Evolutionary conservation across 495 filamentous ascomycete genomes (phyloP).

Genomic region (Aspergillus taichungensis): DNA sequence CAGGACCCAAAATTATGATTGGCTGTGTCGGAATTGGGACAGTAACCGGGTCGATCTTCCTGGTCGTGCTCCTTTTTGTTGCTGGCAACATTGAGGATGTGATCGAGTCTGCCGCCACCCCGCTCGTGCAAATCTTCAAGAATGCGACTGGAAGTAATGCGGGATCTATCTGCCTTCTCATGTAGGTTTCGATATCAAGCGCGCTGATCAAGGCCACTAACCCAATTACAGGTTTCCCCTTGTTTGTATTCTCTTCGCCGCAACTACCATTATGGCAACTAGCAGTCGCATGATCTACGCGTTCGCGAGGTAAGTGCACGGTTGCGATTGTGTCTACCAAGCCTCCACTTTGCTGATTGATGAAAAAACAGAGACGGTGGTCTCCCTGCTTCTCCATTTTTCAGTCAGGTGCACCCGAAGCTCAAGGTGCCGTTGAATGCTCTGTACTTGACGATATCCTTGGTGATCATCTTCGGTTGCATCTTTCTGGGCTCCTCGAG

Average conservation of each 20-base stretch:
- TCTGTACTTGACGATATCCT: conserved; percentile 52
- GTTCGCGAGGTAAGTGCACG: conserved; percentile 43
- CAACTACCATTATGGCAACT: conserved; percentile 66
- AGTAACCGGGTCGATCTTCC: conserved; percentile 59
- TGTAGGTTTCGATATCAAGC: conserved; percentile 29
- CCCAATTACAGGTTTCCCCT: conserved; percentile 50
- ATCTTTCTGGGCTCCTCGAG: conserved; percentile 69
- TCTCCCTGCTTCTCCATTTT: conserved; percentile 55
- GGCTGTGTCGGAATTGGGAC: conserved; percentile 60
- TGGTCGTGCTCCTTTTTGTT: conserved; percentile 57
- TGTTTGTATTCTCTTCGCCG: conserved; percentile 62
- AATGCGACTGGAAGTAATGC: conserved; percentile 57
- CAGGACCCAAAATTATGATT: conserved; percentile 67
- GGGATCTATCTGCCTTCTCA: conserved; percentile 58
- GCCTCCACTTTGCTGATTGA: background rate
- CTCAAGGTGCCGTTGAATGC: conserved; percentile 63
- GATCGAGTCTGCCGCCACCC: conserved; percentile 52
- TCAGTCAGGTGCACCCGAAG: conserved; percentile 53
- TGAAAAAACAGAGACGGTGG: conserved; percentile 49
- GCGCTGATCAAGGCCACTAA: conserved; percentile 4
- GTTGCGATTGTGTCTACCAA: background rate
- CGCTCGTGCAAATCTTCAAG: conserved; percentile 61
- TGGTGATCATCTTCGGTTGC: conserved; percentile 60
- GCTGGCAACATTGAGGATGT: conserved; percentile 49
- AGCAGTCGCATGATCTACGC: conserved; percentile 70